Evolutionary conservation across 1,139 yeast species (phyloP).

Genomic region (Suhomyces chickasaworum): DNA sequence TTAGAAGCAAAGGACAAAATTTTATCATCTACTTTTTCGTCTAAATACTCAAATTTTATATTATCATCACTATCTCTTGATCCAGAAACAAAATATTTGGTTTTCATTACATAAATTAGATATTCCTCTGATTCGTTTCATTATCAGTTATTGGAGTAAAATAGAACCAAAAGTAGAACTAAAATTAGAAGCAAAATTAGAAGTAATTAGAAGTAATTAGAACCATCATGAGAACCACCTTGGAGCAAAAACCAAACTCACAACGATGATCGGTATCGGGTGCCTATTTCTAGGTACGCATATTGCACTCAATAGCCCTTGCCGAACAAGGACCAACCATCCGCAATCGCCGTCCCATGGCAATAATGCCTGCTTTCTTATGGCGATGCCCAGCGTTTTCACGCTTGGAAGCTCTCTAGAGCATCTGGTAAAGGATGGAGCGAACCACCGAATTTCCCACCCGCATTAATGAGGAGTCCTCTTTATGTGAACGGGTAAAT

Average conservation of each 20-base stretch:
- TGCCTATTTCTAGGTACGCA: constrained; percentile 60
- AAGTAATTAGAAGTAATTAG: no score
- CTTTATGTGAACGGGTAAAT: constrained; percentile 66
- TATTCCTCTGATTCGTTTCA: no score
- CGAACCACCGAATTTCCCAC: constrained; percentile 87
- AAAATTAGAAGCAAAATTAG: no score
- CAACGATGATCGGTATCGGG: constrained; percentile 84
- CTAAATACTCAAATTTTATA: no score
- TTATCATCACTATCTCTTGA: no score
- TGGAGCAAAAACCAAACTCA: constrained; percentile 41
- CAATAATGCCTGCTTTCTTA: constrained; percentile 53
- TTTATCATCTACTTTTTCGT: no score
- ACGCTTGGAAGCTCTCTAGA: constrained; percentile 74
- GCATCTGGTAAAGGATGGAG: constrained; percentile 55
- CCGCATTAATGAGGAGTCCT: constrained; percentile 40
- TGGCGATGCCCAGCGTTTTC: constrained; percentile 76
- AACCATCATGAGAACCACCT: no score
- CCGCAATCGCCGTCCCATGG: constrained; percentile 73
- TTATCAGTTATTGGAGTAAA: no score
- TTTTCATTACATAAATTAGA: no score
- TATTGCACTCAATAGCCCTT: constrained; percentile 75
- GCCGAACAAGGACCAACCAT: constrained; percentile 58
- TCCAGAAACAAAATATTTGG: no score
- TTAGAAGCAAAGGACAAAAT: no score
- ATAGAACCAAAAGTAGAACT: no score